Conservation (phyloP, 768 basidiomycete genomes). For the Collybiopsis confluens region DNA sequence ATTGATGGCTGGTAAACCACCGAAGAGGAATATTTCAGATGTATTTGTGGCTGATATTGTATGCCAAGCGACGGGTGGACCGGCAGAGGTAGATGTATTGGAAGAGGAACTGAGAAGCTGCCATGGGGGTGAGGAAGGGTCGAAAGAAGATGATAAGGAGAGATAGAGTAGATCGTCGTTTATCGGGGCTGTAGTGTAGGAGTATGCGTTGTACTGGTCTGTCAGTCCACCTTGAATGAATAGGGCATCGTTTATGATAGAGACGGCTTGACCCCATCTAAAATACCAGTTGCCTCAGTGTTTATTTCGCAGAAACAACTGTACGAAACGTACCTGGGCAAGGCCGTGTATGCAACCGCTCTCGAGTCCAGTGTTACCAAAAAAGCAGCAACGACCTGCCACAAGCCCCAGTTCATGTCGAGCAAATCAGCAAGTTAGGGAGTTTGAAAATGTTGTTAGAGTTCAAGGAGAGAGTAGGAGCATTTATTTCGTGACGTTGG, state of each 20-base stretch:
- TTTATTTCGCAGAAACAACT: not conserved
- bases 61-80: slow-evolving; percentile 76
- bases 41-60: slow-evolving; percentile 64
- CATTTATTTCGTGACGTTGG: slow-evolving; percentile 1
- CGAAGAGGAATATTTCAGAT: slow-evolving; percentile 59
- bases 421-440: not conserved
- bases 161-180: slow-evolving; percentile 67
- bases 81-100: slow-evolving; percentile 40
- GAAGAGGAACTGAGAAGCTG: slow-evolving; percentile 44
- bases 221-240: slow-evolving; percentile 81
- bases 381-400: not conserved
- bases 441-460: not conserved
- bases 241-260: slow-evolving; percentile 53
- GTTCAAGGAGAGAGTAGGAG: not conserved
- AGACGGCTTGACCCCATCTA: slow-evolving; percentile 84
- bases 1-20: slow-evolving; percentile 67
- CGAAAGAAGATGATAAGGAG: slow-evolving; percentile 58
- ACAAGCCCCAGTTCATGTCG: not conserved
- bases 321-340: not conserved
- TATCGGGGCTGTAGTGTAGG: slow-evolving; percentile 73
- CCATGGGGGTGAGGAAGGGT: slow-evolving; percentile 66
- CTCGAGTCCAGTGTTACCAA: not conserved
- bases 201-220: slow-evolving; percentile 61
- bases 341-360: not conserved
- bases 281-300: too few species aligned